A percentile compares a stretch with the other conserved stretches of the same genome.
These are phyloP conservation scores for Beauveria sp. DNA, from an alignment of 2,329 filamentous ascomycete species.

Conservation along the genomic window DNA sequence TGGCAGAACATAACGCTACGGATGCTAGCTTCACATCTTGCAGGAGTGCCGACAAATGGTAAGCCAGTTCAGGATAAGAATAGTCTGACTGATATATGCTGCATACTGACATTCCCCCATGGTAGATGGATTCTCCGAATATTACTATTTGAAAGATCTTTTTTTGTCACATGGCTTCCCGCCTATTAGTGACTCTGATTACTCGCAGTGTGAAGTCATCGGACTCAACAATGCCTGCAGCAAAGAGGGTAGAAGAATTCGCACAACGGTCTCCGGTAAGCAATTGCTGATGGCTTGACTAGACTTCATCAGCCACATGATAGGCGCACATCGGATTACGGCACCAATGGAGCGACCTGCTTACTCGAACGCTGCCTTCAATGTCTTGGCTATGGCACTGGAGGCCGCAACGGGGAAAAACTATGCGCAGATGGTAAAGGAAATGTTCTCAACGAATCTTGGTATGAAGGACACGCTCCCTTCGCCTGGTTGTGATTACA, in stretches of 20 bases:
- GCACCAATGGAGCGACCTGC: constrained; percentile 18
- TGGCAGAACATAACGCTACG: constrained; percentile 32
- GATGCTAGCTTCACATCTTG: constrained; percentile 29
- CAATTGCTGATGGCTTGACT: too few species aligned
- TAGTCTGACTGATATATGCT: not conserved
- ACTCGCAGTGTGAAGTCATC: constrained; percentile 29
- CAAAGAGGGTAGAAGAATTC: too few species aligned
- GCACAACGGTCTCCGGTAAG: constrained; percentile 1
- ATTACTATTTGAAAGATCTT: constrained; percentile 27
- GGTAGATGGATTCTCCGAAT: constrained; percentile 28
- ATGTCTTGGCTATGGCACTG: constrained; percentile 28
- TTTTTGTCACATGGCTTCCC: constrained; percentile 31
- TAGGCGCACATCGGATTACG: not conserved
- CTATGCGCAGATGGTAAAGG: constrained; percentile 21
- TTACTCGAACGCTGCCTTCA: constrained; percentile 35
- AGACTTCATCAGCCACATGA: too few species aligned
- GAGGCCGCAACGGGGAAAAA: constrained; percentile 22
- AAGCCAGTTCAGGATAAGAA: not conserved
- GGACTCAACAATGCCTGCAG: constrained; percentile 26
- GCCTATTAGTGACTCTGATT: constrained; percentile 24
- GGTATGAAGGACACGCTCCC: constrained; percentile 16
- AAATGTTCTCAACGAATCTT: constrained; percentile 15
- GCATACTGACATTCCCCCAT: not conserved
- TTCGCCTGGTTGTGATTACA: constrained; percentile 22
- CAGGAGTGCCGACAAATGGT: constrained; percentile 31